phyloP scores from a whole-genome alignment of 257 asterid species.

The Capsicum rhomboideum region DNA sequence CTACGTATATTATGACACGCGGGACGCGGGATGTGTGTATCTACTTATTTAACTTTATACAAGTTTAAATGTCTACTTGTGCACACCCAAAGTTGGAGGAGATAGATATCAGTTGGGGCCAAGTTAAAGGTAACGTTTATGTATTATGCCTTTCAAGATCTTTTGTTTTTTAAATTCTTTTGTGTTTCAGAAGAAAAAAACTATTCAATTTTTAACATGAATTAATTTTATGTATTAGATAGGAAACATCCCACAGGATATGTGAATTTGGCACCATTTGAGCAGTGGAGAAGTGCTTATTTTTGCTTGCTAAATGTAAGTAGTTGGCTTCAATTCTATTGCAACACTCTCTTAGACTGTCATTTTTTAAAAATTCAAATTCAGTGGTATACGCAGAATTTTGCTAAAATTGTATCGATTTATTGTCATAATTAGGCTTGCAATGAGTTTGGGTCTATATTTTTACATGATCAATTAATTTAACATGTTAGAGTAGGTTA shows the following conservation, averaged over 20 bases:
- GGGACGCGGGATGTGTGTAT: accelerated
- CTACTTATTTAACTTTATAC: neutral
- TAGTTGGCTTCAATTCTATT: neutral
- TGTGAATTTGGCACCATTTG: slow-evolving; percentile 32
- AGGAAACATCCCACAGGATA: slow-evolving; percentile 25
- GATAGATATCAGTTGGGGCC: neutral
- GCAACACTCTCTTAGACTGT: neutral
- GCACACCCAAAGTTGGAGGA: neutral
- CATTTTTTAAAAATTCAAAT: too few species aligned
- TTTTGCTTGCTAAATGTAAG: slow-evolving; percentile 40
- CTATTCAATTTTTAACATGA: neutral
- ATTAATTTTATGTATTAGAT: slow-evolving; percentile 20
- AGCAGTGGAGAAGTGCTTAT: slow-evolving; percentile 44
- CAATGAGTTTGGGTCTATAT: neutral
- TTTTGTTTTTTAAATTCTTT: neutral
- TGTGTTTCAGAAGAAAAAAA: neutral
- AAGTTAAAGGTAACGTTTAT: neutral
- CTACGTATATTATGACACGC: neutral
- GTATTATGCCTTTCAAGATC: too few species aligned
- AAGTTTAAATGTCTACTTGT: neutral
- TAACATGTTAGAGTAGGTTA: too few species aligned
- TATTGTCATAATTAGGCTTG: neutral
- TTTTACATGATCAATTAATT: too few species aligned
- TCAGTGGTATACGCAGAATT: neutral
- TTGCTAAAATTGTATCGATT: neutral